Evolutionary conservation across 2,329 filamentous ascomycete genomes (phyloP).

Genomic region (Coniella lustricola): DNA sequence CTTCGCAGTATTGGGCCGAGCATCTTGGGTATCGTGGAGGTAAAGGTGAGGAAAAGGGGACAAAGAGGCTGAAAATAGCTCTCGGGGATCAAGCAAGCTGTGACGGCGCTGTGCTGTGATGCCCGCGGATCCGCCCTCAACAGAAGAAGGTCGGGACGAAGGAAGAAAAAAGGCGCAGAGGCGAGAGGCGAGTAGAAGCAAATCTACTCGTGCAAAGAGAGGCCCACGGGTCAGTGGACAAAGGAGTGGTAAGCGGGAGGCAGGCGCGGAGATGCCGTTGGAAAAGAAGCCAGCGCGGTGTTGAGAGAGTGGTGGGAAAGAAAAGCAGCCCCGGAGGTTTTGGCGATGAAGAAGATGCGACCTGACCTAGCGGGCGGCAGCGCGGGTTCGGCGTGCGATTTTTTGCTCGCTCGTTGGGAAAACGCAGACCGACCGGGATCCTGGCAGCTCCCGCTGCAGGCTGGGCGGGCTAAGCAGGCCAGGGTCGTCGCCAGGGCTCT

Average conservation of each 20-base stretch:
- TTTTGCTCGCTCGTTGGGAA: constrained; percentile 14
- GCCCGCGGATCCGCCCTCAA: constrained; percentile 14
- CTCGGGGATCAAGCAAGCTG: constrained; percentile 15
- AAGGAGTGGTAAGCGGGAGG: constrained; percentile 17
- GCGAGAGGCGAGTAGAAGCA: neutral
- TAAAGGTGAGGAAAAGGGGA: neutral
- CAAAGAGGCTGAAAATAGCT: constrained; percentile 19
- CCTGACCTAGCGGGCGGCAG: constrained; percentile 1
- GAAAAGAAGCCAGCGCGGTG: constrained; percentile 12
- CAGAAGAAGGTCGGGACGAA: constrained; percentile 18
- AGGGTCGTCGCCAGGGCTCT: too few relatives aligned
- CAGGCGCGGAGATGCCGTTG: constrained; percentile 7
- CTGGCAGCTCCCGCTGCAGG: constrained; percentile 7
- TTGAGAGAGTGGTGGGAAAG: constrained; percentile 1
- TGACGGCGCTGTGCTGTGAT: neutral
- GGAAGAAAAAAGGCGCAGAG: neutral
- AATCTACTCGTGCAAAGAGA: constrained; percentile 10
- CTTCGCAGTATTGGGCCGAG: constrained; percentile 58
- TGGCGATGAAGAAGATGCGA: constrained; percentile 9
- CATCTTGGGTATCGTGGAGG: constrained; percentile 36
- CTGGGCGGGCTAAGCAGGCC: too few relatives aligned
- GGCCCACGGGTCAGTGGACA: neutral
- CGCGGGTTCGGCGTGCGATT: constrained; percentile 16
- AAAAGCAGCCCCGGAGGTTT: constrained; percentile 9
- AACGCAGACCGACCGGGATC: constrained; percentile 1